phyloP scores from a whole-genome alignment of 371 early-diverging fungal genomes.

The Nematocida displodere region DNA sequence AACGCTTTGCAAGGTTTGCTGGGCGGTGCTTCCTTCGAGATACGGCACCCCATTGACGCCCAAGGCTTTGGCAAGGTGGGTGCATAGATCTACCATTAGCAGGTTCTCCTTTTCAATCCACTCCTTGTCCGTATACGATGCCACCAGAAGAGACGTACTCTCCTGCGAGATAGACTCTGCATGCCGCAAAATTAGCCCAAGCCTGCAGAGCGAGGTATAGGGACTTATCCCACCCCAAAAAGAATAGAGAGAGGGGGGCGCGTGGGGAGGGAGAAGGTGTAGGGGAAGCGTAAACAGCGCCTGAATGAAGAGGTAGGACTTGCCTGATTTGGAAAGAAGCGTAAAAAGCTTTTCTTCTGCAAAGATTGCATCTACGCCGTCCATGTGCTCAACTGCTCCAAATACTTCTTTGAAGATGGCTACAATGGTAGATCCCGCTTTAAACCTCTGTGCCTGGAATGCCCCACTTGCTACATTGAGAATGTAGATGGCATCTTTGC shows the following conservation, averaged over 20 bases:
- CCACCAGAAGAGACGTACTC: constrained; percentile 82
- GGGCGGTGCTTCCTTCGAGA: not conserved
- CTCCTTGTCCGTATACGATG: constrained; percentile 81
- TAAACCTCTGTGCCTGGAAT: not conserved
- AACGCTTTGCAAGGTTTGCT: not conserved
- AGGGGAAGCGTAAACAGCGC: not conserved
- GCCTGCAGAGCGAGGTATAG: constrained; percentile 91
- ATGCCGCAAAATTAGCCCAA: constrained; percentile 85
- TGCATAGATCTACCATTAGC: constrained; percentile 61
- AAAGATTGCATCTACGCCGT: constrained; percentile 86
- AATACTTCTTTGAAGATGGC: constrained; percentile 58
- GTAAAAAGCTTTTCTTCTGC: constrained; percentile 83
- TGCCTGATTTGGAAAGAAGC: constrained; percentile 38
- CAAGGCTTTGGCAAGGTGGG: not conserved
- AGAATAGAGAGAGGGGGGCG: constrained; percentile 69
- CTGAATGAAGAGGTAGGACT: constrained; percentile 68
- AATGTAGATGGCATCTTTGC: not conserved
- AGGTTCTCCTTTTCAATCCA: constrained; percentile 91
- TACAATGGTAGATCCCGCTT: not conserved
- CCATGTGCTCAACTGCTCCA: constrained; percentile 89
- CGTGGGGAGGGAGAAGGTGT: not conserved
- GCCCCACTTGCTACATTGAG: constrained; percentile 22
- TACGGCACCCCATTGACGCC: not conserved
- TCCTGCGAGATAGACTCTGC: constrained; percentile 87
- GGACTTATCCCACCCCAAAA: constrained; percentile 85